These are phyloP conservation scores for Thelonectria discophora DNA, from an alignment of 2,329 filamentous ascomycete species.

Conservation along the genomic window DNA sequence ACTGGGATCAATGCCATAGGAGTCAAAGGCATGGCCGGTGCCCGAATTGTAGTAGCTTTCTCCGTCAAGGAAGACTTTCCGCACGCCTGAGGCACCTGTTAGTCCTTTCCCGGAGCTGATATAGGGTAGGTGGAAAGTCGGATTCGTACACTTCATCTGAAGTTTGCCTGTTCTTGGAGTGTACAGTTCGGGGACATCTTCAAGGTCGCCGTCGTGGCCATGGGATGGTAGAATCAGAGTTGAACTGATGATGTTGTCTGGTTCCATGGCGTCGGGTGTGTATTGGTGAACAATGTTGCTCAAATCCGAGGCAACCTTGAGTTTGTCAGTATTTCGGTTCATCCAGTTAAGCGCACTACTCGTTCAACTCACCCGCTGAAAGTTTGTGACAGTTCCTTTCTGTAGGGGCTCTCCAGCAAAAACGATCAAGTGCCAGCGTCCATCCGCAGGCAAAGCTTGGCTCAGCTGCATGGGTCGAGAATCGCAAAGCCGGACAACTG, in stretches of 20 bases:
- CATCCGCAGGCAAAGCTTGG: conserved; percentile 26
- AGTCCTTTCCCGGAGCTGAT: rapidly evolving
- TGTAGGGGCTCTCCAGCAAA: conserved; percentile 19
- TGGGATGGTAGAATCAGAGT: not conserved
- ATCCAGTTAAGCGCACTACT: no score
- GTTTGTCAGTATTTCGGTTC: not conserved
- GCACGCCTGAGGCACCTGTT: not conserved
- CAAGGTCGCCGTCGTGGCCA: not conserved
- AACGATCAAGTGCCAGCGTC: conserved; percentile 33
- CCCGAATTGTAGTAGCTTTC: conserved; percentile 25
- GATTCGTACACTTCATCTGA: conserved; percentile 11
- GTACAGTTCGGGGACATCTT: conserved; percentile 2
- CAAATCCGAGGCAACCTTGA: not conserved
- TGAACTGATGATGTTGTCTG: conserved; percentile 1
- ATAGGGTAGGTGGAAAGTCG: not conserved
- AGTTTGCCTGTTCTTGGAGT: conserved; percentile 8
- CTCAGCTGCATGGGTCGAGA: conserved; percentile 32
- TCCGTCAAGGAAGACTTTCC: conserved; percentile 31
- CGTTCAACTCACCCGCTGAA: not conserved
- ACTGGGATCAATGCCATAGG: conserved; percentile 26
- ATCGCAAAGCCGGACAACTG: conserved; percentile 30
- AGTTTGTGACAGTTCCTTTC: not conserved
- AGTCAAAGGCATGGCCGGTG: conserved; percentile 18
- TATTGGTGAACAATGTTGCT: not conserved
- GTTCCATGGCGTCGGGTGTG: not conserved